A percentile compares a stretch with the other conserved stretches of the same genome.
phyloP scores from a whole-genome alignment of 345 rosid genomes.

The Syzygium grande region DNA sequence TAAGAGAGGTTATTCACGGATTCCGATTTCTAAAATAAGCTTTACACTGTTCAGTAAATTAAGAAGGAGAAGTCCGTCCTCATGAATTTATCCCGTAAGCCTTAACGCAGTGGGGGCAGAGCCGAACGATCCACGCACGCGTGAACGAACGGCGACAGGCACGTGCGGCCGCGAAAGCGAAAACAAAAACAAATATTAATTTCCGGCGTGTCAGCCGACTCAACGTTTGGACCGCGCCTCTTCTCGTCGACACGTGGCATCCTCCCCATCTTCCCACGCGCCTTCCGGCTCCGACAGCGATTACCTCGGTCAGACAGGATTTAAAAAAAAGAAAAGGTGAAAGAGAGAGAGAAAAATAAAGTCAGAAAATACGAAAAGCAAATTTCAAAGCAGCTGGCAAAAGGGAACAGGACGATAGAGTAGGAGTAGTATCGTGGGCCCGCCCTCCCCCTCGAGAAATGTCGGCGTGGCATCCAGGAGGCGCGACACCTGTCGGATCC shows the following conservation, averaged over 20 bases:
- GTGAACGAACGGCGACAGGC: not conserved
- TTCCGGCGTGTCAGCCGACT: not conserved
- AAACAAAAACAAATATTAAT: not conserved
- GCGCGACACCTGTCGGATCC: not conserved
- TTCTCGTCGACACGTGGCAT: not conserved
- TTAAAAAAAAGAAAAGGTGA: not conserved
- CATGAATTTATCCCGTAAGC: not conserved
- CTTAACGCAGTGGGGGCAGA: not conserved
- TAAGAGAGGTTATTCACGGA: not conserved
- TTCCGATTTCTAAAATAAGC: not conserved
- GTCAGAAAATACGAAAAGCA: not conserved
- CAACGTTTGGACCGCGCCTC: not conserved
- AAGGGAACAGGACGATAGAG: not conserved
- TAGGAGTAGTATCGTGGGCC: not conserved
- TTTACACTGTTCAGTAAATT: not conserved
- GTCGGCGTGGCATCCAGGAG: not conserved
- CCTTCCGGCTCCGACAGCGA: not conserved
- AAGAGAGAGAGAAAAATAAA: not conserved
- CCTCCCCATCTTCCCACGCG: not conserved
- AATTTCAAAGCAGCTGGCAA: not conserved
- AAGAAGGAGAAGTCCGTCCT: not conserved
- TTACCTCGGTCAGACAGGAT: not conserved
- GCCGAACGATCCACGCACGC: not conserved
- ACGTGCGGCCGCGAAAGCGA: not conserved
- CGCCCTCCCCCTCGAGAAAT: not conserved